phyloP scores from a whole-genome alignment of 441 rosid genomes.

The Biscutella laevigata region DNA sequence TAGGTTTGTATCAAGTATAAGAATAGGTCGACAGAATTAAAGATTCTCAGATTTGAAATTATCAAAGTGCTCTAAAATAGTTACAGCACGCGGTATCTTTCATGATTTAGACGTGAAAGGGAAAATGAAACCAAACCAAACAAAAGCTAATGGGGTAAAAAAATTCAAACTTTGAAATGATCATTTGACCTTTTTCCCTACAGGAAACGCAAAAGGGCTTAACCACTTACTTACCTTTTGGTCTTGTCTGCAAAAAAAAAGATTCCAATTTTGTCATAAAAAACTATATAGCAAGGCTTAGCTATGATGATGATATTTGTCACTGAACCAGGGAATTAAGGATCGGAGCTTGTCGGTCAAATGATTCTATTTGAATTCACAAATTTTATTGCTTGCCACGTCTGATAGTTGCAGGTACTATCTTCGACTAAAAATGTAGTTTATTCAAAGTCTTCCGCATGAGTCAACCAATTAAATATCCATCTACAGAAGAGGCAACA shows the following conservation, averaged over 20 bases:
- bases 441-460: too few species aligned
- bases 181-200: slow-evolving; percentile 8
- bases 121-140: background rate
- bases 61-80: slow-evolving; percentile 20
- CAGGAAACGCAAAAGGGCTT: slow-evolving; percentile 9
- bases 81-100: slow-evolving; percentile 17
- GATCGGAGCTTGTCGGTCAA: too few species aligned
- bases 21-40: background rate
- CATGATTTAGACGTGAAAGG: slow-evolving; percentile 28
- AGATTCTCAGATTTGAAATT: slow-evolving; percentile 1
- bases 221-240: slow-evolving; percentile 13
- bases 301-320: slow-evolving; percentile 1
- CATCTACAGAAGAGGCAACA: too few species aligned
- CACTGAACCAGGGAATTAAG: too few species aligned
- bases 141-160: too few species aligned
- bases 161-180: slow-evolving; percentile 27
- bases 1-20: too few species aligned
- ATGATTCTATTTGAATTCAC: slow-evolving; percentile 42
- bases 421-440: too few species aligned
- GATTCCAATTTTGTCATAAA: slow-evolving; percentile 4
- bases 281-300: slow-evolving; percentile 14
- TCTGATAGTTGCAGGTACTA: slow-evolving; percentile 64
- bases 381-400: slow-evolving; percentile 49
- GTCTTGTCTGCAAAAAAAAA: slow-evolving; percentile 13
- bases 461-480: too few species aligned